Conservation (phyloP, 2,329 filamentous ascomycete species). For the Exophiala viscosa region DNA sequence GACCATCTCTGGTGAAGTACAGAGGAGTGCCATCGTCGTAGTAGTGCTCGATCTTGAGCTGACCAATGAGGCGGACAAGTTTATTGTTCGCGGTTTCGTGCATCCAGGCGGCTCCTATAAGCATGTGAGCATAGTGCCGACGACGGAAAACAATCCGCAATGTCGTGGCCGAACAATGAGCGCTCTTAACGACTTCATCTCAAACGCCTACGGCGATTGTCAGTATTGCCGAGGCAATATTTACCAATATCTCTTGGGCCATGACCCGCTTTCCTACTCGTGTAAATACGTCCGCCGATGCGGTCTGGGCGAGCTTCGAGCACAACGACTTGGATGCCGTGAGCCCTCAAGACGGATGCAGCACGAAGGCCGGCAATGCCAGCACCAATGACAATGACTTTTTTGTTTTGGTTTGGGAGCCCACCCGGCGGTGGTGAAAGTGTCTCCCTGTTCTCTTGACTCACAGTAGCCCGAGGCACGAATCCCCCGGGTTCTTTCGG, state of each 20-base stretch:
- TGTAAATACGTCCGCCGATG: slow-evolving; percentile 39
- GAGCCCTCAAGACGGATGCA: slow-evolving; percentile 34
- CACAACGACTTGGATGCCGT: slow-evolving; percentile 36
- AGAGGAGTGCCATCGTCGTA: slow-evolving; percentile 44
- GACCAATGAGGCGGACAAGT: slow-evolving; percentile 42
- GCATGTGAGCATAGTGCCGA: slow-evolving; percentile 21
- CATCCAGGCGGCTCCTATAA: slow-evolving; percentile 43
- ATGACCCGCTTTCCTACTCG: slow-evolving; percentile 36
- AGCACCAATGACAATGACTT: slow-evolving; percentile 36
- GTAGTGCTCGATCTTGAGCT: slow-evolving; percentile 43
- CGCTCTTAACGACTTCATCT: slow-evolving; percentile 26
- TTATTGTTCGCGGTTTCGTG: slow-evolving; percentile 46
- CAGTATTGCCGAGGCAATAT: slow-evolving; percentile 32
- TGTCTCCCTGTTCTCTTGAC: slow-evolving; percentile 21
- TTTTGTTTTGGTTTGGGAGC: slow-evolving; percentile 19
- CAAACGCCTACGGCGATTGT: slow-evolving; percentile 31
- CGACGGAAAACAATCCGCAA: slow-evolving; percentile 25
- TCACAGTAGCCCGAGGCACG: slow-evolving; percentile 15
- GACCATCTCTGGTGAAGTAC: slow-evolving; percentile 42
- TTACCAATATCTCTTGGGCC: slow-evolving; percentile 40
- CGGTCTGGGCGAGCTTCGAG: slow-evolving; percentile 35
- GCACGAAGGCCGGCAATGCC: slow-evolving; percentile 37
- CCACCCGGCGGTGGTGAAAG: slow-evolving; percentile 5
- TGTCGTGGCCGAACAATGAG: slow-evolving; percentile 26
- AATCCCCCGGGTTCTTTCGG: slow-evolving; percentile 19